Conservation (phyloP, 768 basidiomycete species). For the Russula brevipes region DNA sequence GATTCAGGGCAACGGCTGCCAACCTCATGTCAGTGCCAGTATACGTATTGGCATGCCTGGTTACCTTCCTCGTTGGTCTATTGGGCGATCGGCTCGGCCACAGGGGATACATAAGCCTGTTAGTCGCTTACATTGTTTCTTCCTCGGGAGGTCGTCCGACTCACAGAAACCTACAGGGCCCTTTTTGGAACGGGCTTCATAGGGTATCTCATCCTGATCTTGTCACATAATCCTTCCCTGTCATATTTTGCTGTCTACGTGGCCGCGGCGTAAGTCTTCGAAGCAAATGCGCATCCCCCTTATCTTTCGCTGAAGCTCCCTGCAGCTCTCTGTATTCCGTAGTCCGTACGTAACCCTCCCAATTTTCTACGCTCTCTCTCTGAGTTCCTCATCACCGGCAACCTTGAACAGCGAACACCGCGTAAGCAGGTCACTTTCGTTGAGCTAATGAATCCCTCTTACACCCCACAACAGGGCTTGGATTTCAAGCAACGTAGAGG, state of each 20-base stretch:
- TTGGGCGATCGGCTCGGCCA: not conserved
- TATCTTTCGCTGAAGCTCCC: not conserved
- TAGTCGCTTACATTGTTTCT: not conserved
- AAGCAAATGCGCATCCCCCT: not conserved
- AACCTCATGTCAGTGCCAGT: not conserved
- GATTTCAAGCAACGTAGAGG: not conserved
- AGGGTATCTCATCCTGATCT: not conserved
- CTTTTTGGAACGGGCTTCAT: not conserved
- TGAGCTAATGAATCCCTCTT: not conserved
- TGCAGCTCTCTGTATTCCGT: not conserved
- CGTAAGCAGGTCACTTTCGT: not conserved
- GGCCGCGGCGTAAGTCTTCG: not conserved
- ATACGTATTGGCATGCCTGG: not conserved
- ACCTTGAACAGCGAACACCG: not conserved
- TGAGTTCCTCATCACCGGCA: not conserved
- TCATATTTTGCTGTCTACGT: not conserved
- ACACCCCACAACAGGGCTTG: not conserved
- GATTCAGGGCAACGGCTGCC: not conserved
- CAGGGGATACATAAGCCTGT: conserved; percentile 1
- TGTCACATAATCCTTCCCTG: not conserved
- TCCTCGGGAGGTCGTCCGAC: not conserved
- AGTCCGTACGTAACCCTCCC: not conserved
- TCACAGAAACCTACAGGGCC: not conserved
- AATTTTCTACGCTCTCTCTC: not conserved
- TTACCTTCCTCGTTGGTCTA: not conserved